Conservation (phyloP, 2,329 filamentous ascomycete genomes). For the Alternaria panax region DNA sequence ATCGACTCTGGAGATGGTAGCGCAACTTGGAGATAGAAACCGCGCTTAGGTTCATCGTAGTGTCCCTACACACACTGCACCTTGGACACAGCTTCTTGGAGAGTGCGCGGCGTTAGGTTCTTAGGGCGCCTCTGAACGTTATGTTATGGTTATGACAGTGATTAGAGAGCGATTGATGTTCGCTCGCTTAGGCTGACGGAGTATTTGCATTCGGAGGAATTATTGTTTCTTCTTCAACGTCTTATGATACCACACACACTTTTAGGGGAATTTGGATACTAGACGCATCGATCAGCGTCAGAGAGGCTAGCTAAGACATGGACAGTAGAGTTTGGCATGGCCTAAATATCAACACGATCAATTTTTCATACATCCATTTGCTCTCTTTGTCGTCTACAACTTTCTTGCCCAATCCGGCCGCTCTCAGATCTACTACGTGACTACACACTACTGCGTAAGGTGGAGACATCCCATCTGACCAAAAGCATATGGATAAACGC, state of each 20-base stretch:
- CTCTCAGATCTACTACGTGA: too few relatives aligned
- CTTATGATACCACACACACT: conserved; percentile 28
- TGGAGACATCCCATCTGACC: conserved; percentile 1
- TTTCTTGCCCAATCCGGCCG: too few relatives aligned
- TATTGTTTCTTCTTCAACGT: background rate
- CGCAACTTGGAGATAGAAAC: background rate
- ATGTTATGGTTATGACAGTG: conserved; percentile 7
- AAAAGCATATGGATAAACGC: background rate
- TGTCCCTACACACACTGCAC: background rate
- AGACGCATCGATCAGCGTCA: background rate
- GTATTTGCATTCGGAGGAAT: background rate
- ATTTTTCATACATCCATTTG: background rate
- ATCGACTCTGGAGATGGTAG: conserved; percentile 4
- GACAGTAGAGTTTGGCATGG: background rate
- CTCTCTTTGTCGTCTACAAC: background rate
- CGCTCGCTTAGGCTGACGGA: background rate
- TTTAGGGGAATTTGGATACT: conserved; percentile 4
- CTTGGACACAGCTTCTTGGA: background rate
- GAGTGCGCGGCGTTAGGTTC: background rate
- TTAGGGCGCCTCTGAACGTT: background rate
- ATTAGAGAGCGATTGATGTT: background rate
- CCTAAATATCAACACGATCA: background rate
- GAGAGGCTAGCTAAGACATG: background rate
- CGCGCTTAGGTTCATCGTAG: background rate
- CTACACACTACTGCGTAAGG: background rate